Base-by-base conservation (phyloP, 306 rosid species). In the Cajanus cajan region DNA sequence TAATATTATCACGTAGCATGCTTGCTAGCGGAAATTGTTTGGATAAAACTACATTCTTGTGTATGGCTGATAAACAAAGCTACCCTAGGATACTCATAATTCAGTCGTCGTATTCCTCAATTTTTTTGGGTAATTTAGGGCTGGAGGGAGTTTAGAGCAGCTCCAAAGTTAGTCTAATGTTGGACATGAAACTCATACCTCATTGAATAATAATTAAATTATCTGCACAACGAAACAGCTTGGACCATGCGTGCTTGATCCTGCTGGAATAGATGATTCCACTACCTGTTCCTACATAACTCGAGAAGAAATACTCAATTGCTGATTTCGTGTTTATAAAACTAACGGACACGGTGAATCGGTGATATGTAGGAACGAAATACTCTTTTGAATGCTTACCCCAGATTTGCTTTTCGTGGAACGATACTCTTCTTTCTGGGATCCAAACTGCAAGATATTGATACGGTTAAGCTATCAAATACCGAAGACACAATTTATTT, bases 391-490 rank as follows among this genome's bases (percentile, higher is more conserved):
- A 77, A 44, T 83, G 75, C 54, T 64, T 80, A 89, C 96, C 90
- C 85, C 89, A 51, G 83, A 33, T 82, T 80, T 88, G 87, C 21
- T 57, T 81, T 45, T 88, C 78, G 24, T 74, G 73, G 85, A 75
- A 48, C 78, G 92, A 28, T 62, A 61, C 59, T 90, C 91, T 69
- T 91, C 94, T 77, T 86, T 89, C 68, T 89, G 85, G 37, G 37
- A 85, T 33, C 82, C 83, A 85, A 73, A 83, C 97, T 94, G 87
- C 80, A 76, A 77, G 62, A 77, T 47, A 36, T 74, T 47, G 78
- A 81, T 75, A 18, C 58, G 67, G 22, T 76, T 80, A 79, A 71
- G 50, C 65, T 44, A 34, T 78, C 62, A 84, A 51, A 78, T 15
- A 68, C 18, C 69, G 63, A 62, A 52, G 22, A 43, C 47, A 57